Evolutionary conservation across 2,329 filamentous ascomycete species (phyloP).

Genomic region (Drechslerella dactyloides): DNA sequence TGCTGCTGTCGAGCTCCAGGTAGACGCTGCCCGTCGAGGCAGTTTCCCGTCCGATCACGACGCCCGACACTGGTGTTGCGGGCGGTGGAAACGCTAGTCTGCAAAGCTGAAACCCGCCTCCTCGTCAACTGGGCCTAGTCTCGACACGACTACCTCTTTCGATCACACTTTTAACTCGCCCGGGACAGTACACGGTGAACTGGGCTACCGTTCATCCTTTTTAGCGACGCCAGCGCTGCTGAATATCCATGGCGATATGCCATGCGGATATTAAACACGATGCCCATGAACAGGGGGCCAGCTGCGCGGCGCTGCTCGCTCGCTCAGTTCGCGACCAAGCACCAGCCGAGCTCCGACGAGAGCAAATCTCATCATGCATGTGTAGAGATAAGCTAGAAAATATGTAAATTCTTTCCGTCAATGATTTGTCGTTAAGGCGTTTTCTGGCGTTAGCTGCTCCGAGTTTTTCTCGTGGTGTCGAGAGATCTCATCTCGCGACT

Average conservation of each 20-base stretch:
- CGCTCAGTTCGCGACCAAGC: background rate
- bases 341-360: slow-evolving; percentile 9
- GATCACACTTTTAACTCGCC: background rate
- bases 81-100: background rate
- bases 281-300: background rate
- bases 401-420: background rate
- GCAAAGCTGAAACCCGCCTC: slow-evolving; percentile 1
- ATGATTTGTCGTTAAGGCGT: background rate
- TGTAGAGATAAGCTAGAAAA: slow-evolving; percentile 2
- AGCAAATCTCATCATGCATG: background rate
- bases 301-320: background rate
- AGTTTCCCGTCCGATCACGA: background rate
- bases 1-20: background rate
- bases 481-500: background rate
- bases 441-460: background rate
- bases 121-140: background rate
- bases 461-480: background rate
- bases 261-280: slow-evolving; percentile 6
- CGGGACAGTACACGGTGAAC: background rate
- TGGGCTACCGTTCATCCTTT: background rate
- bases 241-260: background rate
- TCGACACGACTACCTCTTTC: background rate
- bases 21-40: background rate
- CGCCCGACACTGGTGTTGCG: slow-evolving; percentile 1
- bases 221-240: background rate